These are phyloP conservation scores for Monilinia vaccinii-corymbosi DNA, from an alignment of 2,329 filamentous ascomycete species.

Conservation along the genomic window DNA sequence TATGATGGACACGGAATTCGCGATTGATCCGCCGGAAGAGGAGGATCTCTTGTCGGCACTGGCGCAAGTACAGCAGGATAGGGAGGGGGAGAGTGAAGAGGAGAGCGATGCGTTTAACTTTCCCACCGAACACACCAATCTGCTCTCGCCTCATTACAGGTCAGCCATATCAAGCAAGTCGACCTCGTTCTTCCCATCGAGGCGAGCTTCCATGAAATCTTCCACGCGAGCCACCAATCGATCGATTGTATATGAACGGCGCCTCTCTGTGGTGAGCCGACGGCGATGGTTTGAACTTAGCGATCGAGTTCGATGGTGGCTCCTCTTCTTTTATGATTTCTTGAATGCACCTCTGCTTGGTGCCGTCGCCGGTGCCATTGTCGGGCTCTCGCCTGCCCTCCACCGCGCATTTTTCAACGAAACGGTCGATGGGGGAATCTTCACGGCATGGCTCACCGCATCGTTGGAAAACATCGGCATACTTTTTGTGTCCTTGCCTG, in stretches of 20 bases:
- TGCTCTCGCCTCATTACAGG: conserved; percentile 33
- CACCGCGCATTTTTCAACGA: conserved; percentile 53
- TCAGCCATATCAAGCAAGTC: conserved; percentile 2
- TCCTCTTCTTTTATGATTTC: conserved; percentile 38
- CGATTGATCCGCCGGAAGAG: conserved; percentile 29
- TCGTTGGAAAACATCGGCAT: conserved; percentile 52
- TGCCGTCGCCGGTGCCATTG: conserved; percentile 45
- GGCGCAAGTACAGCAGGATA: conserved; percentile 20
- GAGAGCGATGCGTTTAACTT: conserved; percentile 18
- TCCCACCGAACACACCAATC: conserved; percentile 37
- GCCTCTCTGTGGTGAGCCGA: conserved; percentile 21
- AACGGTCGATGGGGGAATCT: conserved; percentile 49
- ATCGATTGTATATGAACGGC: conserved; percentile 16
- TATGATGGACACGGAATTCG: conserved; percentile 41
- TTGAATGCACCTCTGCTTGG: conserved; percentile 55
- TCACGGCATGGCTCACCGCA: conserved; percentile 57
- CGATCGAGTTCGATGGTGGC: conserved; percentile 28
- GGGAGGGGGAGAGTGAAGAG: conserved; percentile 1
- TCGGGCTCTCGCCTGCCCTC: conserved; percentile 50
- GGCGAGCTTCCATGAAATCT: conserved; percentile 9
- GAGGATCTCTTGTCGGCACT: conserved; percentile 7
- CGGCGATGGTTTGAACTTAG: conserved; percentile 26
- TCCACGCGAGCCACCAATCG: conserved; percentile 1
- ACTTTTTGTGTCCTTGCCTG: conserved; percentile 55
- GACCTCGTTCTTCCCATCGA: conserved; percentile 29